Conservation (phyloP, 768 basidiomycete genomes). For the Gymnopilus dilepis region DNA sequence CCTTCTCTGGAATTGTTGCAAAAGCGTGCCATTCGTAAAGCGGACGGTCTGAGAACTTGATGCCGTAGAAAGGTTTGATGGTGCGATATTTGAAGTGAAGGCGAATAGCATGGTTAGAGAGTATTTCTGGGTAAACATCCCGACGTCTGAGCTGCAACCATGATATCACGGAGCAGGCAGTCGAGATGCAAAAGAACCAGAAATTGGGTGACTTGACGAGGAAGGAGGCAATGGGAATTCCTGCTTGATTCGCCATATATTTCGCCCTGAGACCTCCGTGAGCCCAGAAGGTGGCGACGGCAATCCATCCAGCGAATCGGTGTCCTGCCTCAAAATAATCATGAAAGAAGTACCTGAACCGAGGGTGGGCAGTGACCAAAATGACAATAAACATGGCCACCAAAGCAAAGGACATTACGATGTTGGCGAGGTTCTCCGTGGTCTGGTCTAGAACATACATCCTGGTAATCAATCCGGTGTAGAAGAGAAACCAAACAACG, state of each 20-base stretch:
- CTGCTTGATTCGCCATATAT: slow-evolving; percentile 40
- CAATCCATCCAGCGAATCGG: slow-evolving; percentile 60
- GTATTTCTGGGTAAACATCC: slow-evolving; percentile 52
- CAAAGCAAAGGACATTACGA: slow-evolving; percentile 46
- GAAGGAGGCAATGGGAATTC: slow-evolving; percentile 43
- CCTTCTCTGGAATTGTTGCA: slow-evolving; percentile 46
- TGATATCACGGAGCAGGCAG: slow-evolving; percentile 48
- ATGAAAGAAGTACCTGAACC: slow-evolving; percentile 50
- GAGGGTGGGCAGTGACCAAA: slow-evolving; percentile 53
- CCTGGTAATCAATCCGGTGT: slow-evolving; percentile 47
- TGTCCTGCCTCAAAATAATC: slow-evolving; percentile 61
- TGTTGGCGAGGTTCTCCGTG: slow-evolving; percentile 38
- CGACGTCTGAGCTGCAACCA: slow-evolving; percentile 57
- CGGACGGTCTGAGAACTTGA: slow-evolving; percentile 41
- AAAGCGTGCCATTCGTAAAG: slow-evolving; percentile 58
- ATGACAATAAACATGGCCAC: slow-evolving; percentile 52
- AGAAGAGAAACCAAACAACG: slow-evolving; percentile 56
- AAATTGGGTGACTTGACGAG: slow-evolving; percentile 52
- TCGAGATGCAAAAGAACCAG: slow-evolving; percentile 46
- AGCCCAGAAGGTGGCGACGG: slow-evolving; percentile 54
- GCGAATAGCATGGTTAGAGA: slow-evolving; percentile 61
- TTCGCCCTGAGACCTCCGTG: slow-evolving; percentile 40
- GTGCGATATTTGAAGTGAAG: slow-evolving; percentile 55
- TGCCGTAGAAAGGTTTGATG: slow-evolving; percentile 41
- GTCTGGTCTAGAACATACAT: slow-evolving; percentile 33